Base-by-base conservation (phyloP, 495 filamentous ascomycete species). In the Hypoxylon lenormandii region DNA sequence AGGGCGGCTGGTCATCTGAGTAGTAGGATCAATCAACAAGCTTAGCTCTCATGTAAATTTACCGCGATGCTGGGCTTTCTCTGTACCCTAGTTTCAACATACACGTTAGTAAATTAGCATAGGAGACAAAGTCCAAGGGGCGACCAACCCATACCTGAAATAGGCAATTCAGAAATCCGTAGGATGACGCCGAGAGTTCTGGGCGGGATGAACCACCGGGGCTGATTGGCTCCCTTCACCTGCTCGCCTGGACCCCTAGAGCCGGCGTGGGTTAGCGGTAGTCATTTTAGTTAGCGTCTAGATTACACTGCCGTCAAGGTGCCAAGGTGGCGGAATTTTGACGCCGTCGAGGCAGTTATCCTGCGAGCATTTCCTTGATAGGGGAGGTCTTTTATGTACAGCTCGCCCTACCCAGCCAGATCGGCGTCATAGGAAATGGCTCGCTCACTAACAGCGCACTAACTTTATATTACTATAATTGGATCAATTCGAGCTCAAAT, bases 321-420 rank as follows among this genome's bases (percentile, higher is more conserved):
- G 26, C 30, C 6, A 33, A 46, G 26, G 45, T 46, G 15, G 36
- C 52, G 61, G 53, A 46, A 2, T 58, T 57, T 43, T 36, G 26
- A n/a, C 47, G 57, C 40, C 45, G 26, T 22, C 30, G 30, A 33
- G 30, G 45, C 47, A 45, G 46, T 30, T 26, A 22, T 45, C 19
- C 26, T 28, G 55, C 50, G 38, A 40, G 38, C 60, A 42, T 60
- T 65, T 53, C 65, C 70, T 19, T 26, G 64, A 72, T 65, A 61
- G 54, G 70, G 70, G 60, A 69, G 65, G 69, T 72, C 47, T 37
- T 22, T 26, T n/a, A 22, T 48, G 23, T 26, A 26, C 23, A 45
- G 26, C 26, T 28, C 26, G 26, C 26, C 26, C 26, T 28, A 7
- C 26, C n/a, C n/a, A n/a, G n/a, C n/a, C n/a, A n/a, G n/a, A n/a